Evolutionary conservation across 1,284 basidiomycete genomes (phyloP).

Genomic region (Boletus sp.): DNA sequence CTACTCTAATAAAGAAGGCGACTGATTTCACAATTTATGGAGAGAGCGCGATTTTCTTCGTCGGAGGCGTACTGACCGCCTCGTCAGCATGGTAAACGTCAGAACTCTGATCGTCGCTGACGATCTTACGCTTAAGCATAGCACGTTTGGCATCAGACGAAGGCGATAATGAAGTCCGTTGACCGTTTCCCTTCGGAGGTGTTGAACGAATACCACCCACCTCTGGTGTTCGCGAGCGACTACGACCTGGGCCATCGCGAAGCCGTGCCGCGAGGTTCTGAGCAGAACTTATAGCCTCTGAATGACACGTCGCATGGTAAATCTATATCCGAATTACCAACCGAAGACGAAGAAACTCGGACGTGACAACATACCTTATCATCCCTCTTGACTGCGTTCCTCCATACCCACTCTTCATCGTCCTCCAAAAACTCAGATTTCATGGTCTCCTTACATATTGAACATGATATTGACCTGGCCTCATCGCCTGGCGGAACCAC

Average conservation of each 20-base stretch:
- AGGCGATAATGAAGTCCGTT: constrained; percentile 41
- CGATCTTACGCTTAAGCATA: constrained; percentile 70
- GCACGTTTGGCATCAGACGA: constrained; percentile 47
- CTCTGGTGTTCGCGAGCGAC: constrained; percentile 73
- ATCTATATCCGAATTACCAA: constrained; percentile 43
- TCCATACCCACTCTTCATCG: constrained; percentile 99
- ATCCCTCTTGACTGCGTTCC: constrained; percentile 82
- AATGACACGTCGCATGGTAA: constrained; percentile 90
- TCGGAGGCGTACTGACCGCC: constrained; percentile 47
- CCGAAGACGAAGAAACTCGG: constrained; percentile 1
- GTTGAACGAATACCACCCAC: constrained; percentile 38
- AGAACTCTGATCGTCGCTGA: constrained; percentile 40
- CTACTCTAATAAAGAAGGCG: constrained; percentile 34
- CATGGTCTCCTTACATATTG: constrained; percentile 94
- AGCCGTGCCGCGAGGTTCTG: constrained; percentile 62
- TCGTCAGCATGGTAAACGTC: constrained; percentile 29
- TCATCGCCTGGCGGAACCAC: constrained; percentile 86
- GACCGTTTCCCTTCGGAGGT: constrained; percentile 37
- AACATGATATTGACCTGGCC: constrained; percentile 77
- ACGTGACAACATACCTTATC: constrained; percentile 58
- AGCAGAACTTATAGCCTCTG: constrained; percentile 65
- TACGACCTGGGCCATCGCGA: constrained; percentile 56
- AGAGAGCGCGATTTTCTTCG: constrained; percentile 52
- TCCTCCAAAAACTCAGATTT: constrained; percentile 94
- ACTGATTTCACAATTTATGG: constrained; percentile 20